These are phyloP conservation scores for Teunomyces atbi DNA, from an alignment of 805 yeast genomes.

Conservation along the genomic window DNA sequence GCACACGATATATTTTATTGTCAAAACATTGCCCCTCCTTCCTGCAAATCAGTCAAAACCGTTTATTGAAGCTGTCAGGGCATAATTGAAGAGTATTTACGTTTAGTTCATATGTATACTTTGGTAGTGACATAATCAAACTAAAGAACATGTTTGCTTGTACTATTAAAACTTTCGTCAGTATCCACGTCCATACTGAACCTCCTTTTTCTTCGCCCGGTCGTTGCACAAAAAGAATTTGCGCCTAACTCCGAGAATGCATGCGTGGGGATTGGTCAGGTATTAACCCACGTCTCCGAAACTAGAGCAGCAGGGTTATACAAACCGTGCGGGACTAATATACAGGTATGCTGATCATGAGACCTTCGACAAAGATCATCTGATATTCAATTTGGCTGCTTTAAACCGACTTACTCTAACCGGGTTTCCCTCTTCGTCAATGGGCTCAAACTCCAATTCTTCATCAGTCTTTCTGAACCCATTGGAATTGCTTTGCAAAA, in stretches of 20 bases:
- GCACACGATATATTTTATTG: constrained; percentile 1
- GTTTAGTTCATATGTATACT: too few species aligned
- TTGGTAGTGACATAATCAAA: background rate
- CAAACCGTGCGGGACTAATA: background rate
- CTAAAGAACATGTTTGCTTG: background rate
- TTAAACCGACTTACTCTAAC: constrained; percentile 65
- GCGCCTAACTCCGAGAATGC: constrained; percentile 1
- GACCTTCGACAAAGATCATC: background rate
- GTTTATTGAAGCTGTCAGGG: background rate
- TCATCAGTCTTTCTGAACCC: constrained; percentile 47
- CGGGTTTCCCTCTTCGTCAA: constrained; percentile 62
- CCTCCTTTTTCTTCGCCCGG: background rate
- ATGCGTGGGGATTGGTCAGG: constrained; percentile 1
- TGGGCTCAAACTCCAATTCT: constrained; percentile 62
- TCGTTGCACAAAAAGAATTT: background rate
- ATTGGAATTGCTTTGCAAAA: constrained; percentile 35
- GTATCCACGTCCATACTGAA: background rate
- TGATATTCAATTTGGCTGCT: constrained; percentile 42
- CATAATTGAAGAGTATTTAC: background rate
- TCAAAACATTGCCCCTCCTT: constrained; percentile 3
- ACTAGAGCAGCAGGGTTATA: background rate
- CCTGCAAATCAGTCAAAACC: background rate
- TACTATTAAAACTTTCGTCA: background rate
- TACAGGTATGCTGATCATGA: background rate
- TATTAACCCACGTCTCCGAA: background rate